Conservation (phyloP, 495 filamentous ascomycete species). For the Penicillium coffeae region DNA sequence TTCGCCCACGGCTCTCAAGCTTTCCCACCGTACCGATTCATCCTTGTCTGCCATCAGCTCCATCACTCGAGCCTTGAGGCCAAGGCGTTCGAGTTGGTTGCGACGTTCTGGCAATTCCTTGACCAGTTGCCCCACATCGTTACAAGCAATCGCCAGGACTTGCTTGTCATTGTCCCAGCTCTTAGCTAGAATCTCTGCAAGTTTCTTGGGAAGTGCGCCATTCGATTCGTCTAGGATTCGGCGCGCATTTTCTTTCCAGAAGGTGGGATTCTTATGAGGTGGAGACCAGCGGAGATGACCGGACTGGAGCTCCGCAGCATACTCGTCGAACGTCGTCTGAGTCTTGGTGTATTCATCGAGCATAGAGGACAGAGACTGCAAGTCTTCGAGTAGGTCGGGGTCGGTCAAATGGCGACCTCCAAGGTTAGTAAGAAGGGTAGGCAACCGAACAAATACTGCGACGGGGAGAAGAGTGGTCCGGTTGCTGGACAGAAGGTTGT, state of each 20-base stretch:
- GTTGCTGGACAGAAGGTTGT: slow-evolving; percentile 77
- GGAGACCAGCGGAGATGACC: slow-evolving; percentile 95
- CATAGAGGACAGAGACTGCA: slow-evolving; percentile 68
- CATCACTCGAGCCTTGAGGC: slow-evolving; percentile 90
- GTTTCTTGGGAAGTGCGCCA: slow-evolving; percentile 72
- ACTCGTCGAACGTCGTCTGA: slow-evolving; percentile 96
- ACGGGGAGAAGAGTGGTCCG: slow-evolving; percentile 72
- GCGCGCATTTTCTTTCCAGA: slow-evolving; percentile 96
- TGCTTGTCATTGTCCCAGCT: slow-evolving; percentile 90
- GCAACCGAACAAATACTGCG: slow-evolving; percentile 77
- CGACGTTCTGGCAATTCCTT: slow-evolving; percentile 87
- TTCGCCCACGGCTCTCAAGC: slow-evolving; percentile 84
- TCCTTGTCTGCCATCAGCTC: slow-evolving; percentile 89
- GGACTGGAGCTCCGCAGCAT: slow-evolving; percentile 81
- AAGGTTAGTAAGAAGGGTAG: slow-evolving; percentile 74
- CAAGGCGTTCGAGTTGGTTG: slow-evolving; percentile 78
- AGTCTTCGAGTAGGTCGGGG: slow-evolving; percentile 82
- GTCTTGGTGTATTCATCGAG: slow-evolving; percentile 92
- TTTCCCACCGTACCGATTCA: slow-evolving; percentile 92
- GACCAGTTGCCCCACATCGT: slow-evolving; percentile 85
- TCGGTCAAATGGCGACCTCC: slow-evolving; percentile 81
- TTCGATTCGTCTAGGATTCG: slow-evolving; percentile 82
- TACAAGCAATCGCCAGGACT: slow-evolving; percentile 92
- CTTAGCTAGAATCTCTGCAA: slow-evolving; percentile 84
- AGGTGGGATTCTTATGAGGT: slow-evolving; percentile 81